These are phyloP conservation scores for Nemania sp. DNA, from an alignment of 2,329 filamentous ascomycete species.

Conservation along the genomic window DNA sequence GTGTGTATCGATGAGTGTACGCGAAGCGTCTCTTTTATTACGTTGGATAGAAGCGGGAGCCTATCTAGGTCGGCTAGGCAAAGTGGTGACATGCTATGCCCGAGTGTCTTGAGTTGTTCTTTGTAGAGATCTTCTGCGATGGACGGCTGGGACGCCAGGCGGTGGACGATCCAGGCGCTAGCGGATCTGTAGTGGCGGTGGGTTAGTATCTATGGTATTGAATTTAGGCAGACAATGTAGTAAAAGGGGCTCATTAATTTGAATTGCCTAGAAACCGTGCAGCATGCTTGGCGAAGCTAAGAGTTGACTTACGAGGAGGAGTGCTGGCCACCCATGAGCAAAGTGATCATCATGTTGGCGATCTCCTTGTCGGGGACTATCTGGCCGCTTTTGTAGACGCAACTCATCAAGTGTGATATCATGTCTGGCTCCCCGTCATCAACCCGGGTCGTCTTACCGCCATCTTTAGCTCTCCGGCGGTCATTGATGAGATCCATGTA, in stretches of 20 bases:
- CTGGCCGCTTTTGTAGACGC: conserved; percentile 79
- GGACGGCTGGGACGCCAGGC: conserved; percentile 76
- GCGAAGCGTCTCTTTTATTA: conserved; percentile 79
- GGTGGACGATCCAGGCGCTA: conserved; percentile 81
- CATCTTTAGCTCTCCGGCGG: conserved; percentile 59
- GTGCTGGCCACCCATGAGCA: conserved; percentile 87
- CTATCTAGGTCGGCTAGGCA: conserved; percentile 64
- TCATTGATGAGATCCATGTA: conserved; percentile 78
- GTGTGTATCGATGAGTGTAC: conserved; percentile 79
- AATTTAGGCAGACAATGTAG: neutral
- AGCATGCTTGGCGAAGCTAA: neutral
- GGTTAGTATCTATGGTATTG: neutral
- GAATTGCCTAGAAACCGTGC: neutral
- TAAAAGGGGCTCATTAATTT: neutral
- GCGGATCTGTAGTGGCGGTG: conserved; percentile 60
- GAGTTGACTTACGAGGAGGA: conserved; percentile 67
- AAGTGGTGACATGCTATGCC: conserved; percentile 65
- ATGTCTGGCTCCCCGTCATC: conserved; percentile 71
- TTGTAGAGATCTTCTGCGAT: conserved; percentile 77
- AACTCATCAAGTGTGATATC: conserved; percentile 83
- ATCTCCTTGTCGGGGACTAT: conserved; percentile 79
- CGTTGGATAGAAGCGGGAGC: conserved; percentile 71
- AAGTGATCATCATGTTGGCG: conserved; percentile 87
- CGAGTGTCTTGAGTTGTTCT: conserved; percentile 71
- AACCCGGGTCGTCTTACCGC: conserved; percentile 53